These are phyloP conservation scores for Gillenia trifoliata DNA, from an alignment of 306 rosid species.

Conservation along the genomic window DNA sequence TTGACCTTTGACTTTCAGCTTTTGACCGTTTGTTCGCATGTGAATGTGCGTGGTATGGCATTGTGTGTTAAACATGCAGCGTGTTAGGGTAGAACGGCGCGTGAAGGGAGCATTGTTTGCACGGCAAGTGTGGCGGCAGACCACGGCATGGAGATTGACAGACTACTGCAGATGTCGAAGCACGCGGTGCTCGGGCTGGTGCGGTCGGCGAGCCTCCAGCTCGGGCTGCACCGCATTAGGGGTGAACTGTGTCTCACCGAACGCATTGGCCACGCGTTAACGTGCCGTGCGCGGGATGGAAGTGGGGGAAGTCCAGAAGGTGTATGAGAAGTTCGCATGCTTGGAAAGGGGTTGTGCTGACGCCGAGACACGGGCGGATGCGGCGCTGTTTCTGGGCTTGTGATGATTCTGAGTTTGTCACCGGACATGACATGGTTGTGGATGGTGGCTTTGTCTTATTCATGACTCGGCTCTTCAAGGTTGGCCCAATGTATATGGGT, in stretches of 20 bases:
- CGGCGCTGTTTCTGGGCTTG: constrained; percentile 38
- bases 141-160: background rate
- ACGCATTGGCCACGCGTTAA: constrained; percentile 31
- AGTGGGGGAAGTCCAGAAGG: constrained; percentile 4
- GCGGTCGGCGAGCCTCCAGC: constrained; percentile 40
- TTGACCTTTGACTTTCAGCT: constrained; percentile 34
- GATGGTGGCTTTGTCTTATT: constrained; percentile 33
- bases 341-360: constrained; percentile 41
- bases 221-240: constrained; percentile 38
- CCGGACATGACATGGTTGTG: constrained; percentile 38
- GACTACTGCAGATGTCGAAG: constrained; percentile 51
- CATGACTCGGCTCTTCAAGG: background rate
- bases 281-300: constrained; percentile 3
- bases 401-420: constrained; percentile 31
- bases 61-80: constrained; percentile 44
- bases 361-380: constrained; percentile 31
- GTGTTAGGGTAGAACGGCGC: constrained; percentile 32
- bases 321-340: background rate
- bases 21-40: constrained; percentile 17
- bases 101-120: constrained; percentile 49
- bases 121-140: constrained; percentile 27
- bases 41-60: constrained; percentile 36
- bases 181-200: constrained; percentile 48
- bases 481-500: background rate
- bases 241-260: constrained; percentile 53